Evolutionary conservation across 1,284 basidiomycete species (phyloP).

Genomic region (Moniliophthora roreri): DNA sequence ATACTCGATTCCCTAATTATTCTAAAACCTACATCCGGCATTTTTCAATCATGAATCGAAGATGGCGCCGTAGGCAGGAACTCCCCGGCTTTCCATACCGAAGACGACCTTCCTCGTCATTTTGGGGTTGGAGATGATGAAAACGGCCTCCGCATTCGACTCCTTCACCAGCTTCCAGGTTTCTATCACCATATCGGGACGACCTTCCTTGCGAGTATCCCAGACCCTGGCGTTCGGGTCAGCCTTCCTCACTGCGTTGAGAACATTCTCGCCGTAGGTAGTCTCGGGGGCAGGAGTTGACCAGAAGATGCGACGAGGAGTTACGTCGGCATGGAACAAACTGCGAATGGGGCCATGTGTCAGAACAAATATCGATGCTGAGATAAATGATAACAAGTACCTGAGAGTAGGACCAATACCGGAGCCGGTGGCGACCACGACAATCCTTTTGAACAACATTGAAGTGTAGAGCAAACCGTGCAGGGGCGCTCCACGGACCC

Average conservation of each 20-base stretch:
- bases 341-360: slow-evolving; percentile 34
- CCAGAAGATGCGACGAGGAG: slow-evolving; percentile 36
- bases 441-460: slow-evolving; percentile 33
- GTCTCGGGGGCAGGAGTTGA: slow-evolving; percentile 32
- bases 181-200: slow-evolving; percentile 35
- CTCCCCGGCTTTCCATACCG: slow-evolving; percentile 36
- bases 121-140: slow-evolving; percentile 37
- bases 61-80: slow-evolving; percentile 40
- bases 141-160: slow-evolving; percentile 35
- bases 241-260: slow-evolving; percentile 32
- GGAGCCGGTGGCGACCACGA: slow-evolving; percentile 38
- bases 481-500: slow-evolving; percentile 36
- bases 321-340: slow-evolving; percentile 31
- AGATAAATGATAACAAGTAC: background rate
- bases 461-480: slow-evolving; percentile 35
- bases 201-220: slow-evolving; percentile 33
- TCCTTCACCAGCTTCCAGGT: slow-evolving; percentile 32
- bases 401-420: slow-evolving; percentile 16
- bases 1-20: too few species aligned
- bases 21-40: background rate
- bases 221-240: slow-evolving; percentile 34
- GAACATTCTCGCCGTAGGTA: slow-evolving; percentile 33
- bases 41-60: slow-evolving; percentile 32
- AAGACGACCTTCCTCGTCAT: slow-evolving; percentile 36
- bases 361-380: background rate